Conservation (phyloP, 169 alveolate species). For the Babesia ovata region DNA sequence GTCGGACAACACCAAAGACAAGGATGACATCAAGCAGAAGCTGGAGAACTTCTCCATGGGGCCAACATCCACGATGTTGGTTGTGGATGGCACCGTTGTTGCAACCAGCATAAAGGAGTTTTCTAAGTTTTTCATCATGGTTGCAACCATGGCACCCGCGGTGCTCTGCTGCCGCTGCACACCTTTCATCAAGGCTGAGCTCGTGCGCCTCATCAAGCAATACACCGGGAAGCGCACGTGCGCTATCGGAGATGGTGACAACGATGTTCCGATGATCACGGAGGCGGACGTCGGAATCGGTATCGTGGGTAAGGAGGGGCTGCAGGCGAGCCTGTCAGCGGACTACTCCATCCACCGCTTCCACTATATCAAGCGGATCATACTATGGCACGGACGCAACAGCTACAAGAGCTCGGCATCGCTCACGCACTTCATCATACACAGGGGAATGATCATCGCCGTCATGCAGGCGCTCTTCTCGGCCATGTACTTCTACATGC, state of each 20-base stretch:
- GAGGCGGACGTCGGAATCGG: conserved; percentile 95
- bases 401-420: conserved; percentile 92
- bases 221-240: conserved; percentile 83
- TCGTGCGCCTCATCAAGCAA: conserved; percentile 83
- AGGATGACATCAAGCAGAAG: conserved; percentile 58
- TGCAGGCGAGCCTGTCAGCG: conserved; percentile 95
- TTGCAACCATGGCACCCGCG: conserved; percentile 86
- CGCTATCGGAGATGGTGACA: conserved; percentile 99
- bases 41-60: conserved; percentile 69
- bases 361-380: conserved; percentile 86
- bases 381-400: conserved; percentile 97
- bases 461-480: conserved; percentile 90
- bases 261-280: conserved; percentile 98
- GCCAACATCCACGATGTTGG: conserved; percentile 74
- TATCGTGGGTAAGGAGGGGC: conserved; percentile 96
- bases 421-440: conserved; percentile 93
- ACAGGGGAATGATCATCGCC: conserved; percentile 94
- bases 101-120: conserved; percentile 73
- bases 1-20: conserved; percentile 69
- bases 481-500: conserved; percentile 89
- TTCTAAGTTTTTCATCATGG: conserved; percentile 81
- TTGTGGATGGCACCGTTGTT: conserved; percentile 87
- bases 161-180: conserved; percentile 97
- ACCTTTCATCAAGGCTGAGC: conserved; percentile 97
- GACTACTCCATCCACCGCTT: conserved; percentile 95